Percentiles rank a stretch among this genome's conserved stretches.
Evolutionary conservation across 1,284 basidiomycete genomes (phyloP).

Genomic region (Ustilago lituana): DNA sequence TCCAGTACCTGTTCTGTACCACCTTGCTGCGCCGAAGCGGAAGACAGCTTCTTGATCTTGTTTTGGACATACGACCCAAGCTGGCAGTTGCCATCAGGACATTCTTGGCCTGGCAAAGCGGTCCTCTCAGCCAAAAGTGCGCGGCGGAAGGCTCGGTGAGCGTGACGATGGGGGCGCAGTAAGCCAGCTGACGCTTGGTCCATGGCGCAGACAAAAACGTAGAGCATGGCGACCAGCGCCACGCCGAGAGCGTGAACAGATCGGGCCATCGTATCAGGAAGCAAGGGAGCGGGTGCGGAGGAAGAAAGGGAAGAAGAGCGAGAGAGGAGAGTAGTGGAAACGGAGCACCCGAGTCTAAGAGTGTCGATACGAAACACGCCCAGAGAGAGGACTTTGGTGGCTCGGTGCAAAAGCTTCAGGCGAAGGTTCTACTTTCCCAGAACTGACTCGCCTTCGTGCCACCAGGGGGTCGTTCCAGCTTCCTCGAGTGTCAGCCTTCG

Average conservation of each 20-base stretch:
- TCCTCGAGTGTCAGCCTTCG: too few relatives aligned
- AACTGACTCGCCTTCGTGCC: too few relatives aligned
- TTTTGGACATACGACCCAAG: slow-evolving; percentile 2
- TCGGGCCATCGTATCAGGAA: slow-evolving; percentile 8
- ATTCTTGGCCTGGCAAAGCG: background rate
- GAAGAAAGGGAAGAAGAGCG: background rate
- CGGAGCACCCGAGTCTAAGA: too few relatives aligned
- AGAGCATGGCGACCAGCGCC: slow-evolving; percentile 37
- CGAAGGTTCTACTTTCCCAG: too few relatives aligned
- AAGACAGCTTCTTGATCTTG: slow-evolving; percentile 18
- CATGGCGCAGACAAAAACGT: background rate
- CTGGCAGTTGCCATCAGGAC: background rate
- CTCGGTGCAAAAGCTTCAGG: too few relatives aligned
- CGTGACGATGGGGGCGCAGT: background rate
- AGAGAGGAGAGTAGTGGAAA: background rate
- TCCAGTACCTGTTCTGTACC: slow-evolving; percentile 5
- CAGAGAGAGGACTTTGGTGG: too few relatives aligned
- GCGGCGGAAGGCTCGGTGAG: slow-evolving; percentile 5
- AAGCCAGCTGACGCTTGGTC: slow-evolving; percentile 6
- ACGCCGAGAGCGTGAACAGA: slow-evolving; percentile 2
- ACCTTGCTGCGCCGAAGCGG: slow-evolving; percentile 9
- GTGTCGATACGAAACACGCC: too few relatives aligned
- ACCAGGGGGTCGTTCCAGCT: too few relatives aligned
- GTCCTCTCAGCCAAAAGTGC: slow-evolving; percentile 8
- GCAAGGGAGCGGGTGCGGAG: background rate